Evolutionary conservation across 495 filamentous ascomycete genomes (phyloP), one percentile per base, ranked within the genome.

Genomic region (Penicillium simplicissimum): DNA sequence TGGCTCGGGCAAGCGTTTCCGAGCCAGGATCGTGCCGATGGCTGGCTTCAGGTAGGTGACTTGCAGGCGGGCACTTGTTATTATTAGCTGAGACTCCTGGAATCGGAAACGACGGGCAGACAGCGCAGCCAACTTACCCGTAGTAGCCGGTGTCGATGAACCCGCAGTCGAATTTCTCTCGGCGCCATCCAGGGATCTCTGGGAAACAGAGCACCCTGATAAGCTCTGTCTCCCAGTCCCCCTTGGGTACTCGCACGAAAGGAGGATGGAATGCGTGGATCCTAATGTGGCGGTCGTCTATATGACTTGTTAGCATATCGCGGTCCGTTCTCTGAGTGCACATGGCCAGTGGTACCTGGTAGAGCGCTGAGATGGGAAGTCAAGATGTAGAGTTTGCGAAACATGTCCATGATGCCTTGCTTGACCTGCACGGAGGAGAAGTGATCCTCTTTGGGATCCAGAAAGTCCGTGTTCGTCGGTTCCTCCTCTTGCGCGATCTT

Each of bases 81-180:
- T 31, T 10, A 25, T 57, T 34, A 61, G 36, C 38, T 19, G 33
- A n/a, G 9, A 36, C 25, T 33, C 54, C 2, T 47, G 43, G 14
- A 6, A 25, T 47, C n/a, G 21, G 28, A 6, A 6, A 5, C 6
- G 28, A 31, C 28, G 28, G 2, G 6, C 28, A 31, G 28, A 31
- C n/a, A 13, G 23, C 9, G 25, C 9, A 8, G 7, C 11, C n/a
- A 17, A 43, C 43, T 58, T 33, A 52, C 56, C 15, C 28, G 35
- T 58, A 48, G 21, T 25, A 58, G 31, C 56, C 56, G 31, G 33
- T 37, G 23, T 58, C 56, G 19, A 58, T 37, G 14, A 34, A 21
- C 2, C 33, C 40, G 19, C 43, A 36, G n/a, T 13, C 9, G 4
- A 49, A 4, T 8, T 13, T 51, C 4, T 25, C 4, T 25, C 43